Base-by-base conservation (phyloP, 306 rosid genomes). In the Potentilla sterilis region DNA sequence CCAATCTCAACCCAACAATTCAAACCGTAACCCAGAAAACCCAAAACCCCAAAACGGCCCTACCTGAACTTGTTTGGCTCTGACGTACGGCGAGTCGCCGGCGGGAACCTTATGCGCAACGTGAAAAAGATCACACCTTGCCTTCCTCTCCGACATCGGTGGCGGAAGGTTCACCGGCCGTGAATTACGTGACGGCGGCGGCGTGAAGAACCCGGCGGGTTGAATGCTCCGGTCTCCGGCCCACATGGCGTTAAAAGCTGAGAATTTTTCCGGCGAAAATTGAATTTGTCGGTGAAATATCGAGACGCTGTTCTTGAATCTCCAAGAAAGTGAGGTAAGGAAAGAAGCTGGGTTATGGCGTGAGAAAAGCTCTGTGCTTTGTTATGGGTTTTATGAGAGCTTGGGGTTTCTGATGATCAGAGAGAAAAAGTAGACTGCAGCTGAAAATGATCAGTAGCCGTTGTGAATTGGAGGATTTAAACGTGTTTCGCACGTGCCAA, bases 51-150 rank as follows among this genome's bases (percentile, higher is more conserved):
- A 9, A 57, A 69, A 63, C 28, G 24, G 1, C 9, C 77, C n/a
- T 59, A 88, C 99, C 93, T 95, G 97, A 90, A 92, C 97, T 47
- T 95, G 97, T 72, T 95, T 95, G 73, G 99, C 97, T 76, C 85
- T 88, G 12, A 92, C 99, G 58, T 92, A 95, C 3, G 99, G 97
- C 24, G 99, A 92, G 79, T 95, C 93, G 48, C 99, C 97, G 7
- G 93, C 69, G 67, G 99, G 97, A 9, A 95, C 96, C 83, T 95
- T 95, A 61, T 95, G 91, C 79, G 88, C 73, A 0, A 88, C 73
- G 69, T 90, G 97, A 74, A 90, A 95, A 77, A 72, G 85, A 81
- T 88, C 93, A 67, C 68, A 75, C 54, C 75, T 81, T 13, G 65
- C 18, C 79, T 83, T 92, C 40, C 81, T 80, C 80, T 92, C 97